Evolutionary conservation across 805 yeast genomes (phyloP).

Genomic region (Cyberlindnera samutprakarnensis): DNA sequence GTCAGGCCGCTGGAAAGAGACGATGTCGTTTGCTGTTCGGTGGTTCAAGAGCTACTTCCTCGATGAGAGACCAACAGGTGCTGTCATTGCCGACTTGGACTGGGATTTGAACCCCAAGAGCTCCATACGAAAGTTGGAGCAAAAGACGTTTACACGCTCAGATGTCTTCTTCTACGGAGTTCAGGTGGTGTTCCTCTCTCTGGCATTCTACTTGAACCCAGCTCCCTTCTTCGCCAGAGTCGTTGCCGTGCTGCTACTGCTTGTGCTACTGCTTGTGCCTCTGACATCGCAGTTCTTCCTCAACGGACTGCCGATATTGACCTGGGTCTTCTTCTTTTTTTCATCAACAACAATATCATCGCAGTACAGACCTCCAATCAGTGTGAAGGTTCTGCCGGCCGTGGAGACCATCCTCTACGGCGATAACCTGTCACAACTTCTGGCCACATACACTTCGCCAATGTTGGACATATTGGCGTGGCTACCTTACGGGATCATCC

Average conservation of each 20-base stretch:
- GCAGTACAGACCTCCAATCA: constrained; percentile 76
- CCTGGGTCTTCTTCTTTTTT: constrained; percentile 83
- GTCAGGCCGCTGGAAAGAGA: too few relatives aligned
- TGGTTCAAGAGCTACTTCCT: constrained; percentile 45
- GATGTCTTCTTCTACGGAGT: constrained; percentile 51
- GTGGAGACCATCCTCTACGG: constrained; percentile 89
- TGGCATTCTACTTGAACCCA: constrained; percentile 54
- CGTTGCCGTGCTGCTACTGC: constrained; percentile 29
- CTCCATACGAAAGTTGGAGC: constrained; percentile 34
- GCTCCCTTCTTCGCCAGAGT: constrained; percentile 35
- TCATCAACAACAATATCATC: constrained; percentile 69
- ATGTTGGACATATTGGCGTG: constrained; percentile 81
- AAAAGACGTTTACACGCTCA: constrained; percentile 32
- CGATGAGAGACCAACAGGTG: constrained; percentile 42
- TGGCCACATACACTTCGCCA: constrained; percentile 64
- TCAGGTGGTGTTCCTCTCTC: constrained; percentile 42
- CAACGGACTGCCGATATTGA: constrained; percentile 71
- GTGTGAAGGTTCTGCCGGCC: constrained; percentile 83
- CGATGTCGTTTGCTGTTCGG: constrained; percentile 19
- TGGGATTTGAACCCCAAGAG: constrained; percentile 39
- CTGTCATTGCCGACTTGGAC: constrained; percentile 42
- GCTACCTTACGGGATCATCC: constrained; percentile 91
- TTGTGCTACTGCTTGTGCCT: constrained; percentile 51
- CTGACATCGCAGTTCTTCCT: constrained; percentile 77
- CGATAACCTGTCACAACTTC: constrained; percentile 75